Base-by-base conservation (phyloP, 371 early-diverging fungal genomes). In the Syncephalastrum monosporum region DNA sequence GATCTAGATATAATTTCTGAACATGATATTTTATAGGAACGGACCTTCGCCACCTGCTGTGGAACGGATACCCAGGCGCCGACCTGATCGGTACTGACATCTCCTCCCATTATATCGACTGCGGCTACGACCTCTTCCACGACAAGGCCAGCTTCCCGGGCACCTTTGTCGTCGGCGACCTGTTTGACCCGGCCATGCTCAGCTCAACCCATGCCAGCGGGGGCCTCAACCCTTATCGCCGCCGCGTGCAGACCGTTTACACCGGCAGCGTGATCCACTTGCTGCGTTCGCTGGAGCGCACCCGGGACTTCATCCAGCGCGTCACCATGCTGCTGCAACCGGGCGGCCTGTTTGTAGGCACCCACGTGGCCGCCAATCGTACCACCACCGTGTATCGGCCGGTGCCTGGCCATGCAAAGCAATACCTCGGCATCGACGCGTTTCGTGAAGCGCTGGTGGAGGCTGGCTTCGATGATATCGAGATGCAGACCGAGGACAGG, bases 241-340 rank as follows among this genome's bases (percentile, higher is more conserved):
- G 56, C 12, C 59, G 44, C 12, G 60, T 58, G 6, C 53, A 56
- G 3, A 56, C 69, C n/a, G 59, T 70, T 5, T 63, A 72, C 29
- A 60, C 74, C 33, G 70, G 72, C 16, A 77, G 77, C 53, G 53
- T 77, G 33, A 62, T 77, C 29, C 77, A 77, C 33, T 50, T 77
- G 17, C 69, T 77, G 43, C 21, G 44, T 15, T 55, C 60, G 16
- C 14, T 47, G 14, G 65, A 67, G 8, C 55, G 43, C 7, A 42
- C 68, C 1, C 42, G 24, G 8, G 27, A 50, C 0, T 68, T 74
- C 19, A 33, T 74, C 15, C 50, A 50, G 2, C 60, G 57, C 7
- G 59, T 68, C 7, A 55, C 51, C 1, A 15, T 45, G 17, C 33
- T 69, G 16, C 47, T 77, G 15, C 50, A 59, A 42, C 53, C 60